A percentile compares a stretch with the other conserved stretches of the same genome.
Conservation (phyloP, 208 protist genomes). For the Porcisia hertigi region DNA sequence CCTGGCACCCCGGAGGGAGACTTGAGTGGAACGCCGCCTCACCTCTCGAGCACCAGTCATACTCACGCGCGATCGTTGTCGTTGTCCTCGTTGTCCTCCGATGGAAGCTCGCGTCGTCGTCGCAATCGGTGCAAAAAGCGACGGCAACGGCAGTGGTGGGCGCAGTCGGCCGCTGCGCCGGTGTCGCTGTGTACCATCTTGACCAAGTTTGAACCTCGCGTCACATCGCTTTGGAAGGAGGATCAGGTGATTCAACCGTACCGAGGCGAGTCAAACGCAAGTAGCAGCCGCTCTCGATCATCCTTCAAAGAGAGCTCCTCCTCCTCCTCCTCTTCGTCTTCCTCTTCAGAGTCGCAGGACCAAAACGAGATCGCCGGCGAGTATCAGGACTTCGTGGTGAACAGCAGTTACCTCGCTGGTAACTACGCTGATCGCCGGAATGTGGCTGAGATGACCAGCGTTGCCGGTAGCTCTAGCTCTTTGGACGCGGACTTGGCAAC, state of each 20-base stretch:
- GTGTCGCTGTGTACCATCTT: conserved; percentile 70
- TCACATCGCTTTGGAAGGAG: conserved; percentile 55
- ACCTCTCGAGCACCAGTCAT: conserved; percentile 20
- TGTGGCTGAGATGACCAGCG: conserved; percentile 31
- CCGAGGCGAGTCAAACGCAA: conserved; percentile 49
- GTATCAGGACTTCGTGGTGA: conserved; percentile 71
- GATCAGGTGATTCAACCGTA: conserved; percentile 78
- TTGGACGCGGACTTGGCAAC: conserved; percentile 2
- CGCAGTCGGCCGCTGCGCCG: conserved; percentile 38
- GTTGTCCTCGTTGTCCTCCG: conserved; percentile 17
- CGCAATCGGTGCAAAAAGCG: conserved; percentile 19
- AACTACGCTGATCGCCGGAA: conserved; percentile 51
- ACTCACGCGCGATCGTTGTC: conserved; percentile 18
- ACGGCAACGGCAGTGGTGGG: conserved; percentile 24
- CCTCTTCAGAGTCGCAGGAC: background rate
- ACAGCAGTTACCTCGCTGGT: conserved; percentile 47
- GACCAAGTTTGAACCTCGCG: conserved; percentile 52
- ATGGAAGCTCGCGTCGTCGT: conserved; percentile 7
- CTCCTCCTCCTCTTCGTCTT: conserved; percentile 20
- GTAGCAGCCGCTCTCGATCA: conserved; percentile 19
- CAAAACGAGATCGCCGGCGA: conserved; percentile 20
- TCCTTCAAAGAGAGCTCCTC: conserved; percentile 28
- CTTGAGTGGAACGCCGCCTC: conserved; percentile 20
- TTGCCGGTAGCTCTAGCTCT: conserved; percentile 25
- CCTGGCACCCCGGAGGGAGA: conserved; percentile 17